Percentiles rank a stretch among this genome's conserved stretches.
Conservation (phyloP, 2,329 filamentous ascomycete genomes). For the Botrytis galanthina region DNA sequence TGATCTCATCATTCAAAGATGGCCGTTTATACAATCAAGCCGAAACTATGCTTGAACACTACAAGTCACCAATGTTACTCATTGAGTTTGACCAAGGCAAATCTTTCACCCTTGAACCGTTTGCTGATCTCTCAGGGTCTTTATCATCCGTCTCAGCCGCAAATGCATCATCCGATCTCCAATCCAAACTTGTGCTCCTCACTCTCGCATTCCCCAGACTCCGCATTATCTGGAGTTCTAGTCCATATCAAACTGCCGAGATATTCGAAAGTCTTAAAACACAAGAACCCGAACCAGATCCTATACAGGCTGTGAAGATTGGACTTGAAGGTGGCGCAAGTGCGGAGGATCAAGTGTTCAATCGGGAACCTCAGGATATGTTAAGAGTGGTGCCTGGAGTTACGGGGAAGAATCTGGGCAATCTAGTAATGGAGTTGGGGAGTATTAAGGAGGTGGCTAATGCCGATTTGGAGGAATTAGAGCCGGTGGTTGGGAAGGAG, state of each 20-base stretch:
- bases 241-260: constrained; percentile 93
- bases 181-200: constrained; percentile 87
- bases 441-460: constrained; percentile 83
- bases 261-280: constrained; percentile 95
- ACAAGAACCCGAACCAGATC: constrained; percentile 85
- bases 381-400: constrained; percentile 80
- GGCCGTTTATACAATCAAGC: constrained; percentile 89
- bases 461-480: constrained; percentile 71
- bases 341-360: constrained; percentile 71
- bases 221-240: constrained; percentile 89
- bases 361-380: constrained; percentile 87
- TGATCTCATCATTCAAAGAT: constrained; percentile 88
- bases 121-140: constrained; percentile 65
- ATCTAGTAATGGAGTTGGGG: constrained; percentile 68
- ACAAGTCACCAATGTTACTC: constrained; percentile 83
- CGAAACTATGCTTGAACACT: constrained; percentile 92
- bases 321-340: constrained; percentile 67
- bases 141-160: constrained; percentile 61
- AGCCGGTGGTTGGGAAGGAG: constrained; percentile 72
- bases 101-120: constrained; percentile 87
- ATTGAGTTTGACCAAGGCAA: constrained; percentile 99
- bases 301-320: constrained; percentile 77
- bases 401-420: constrained; percentile 72
- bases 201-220: constrained; percentile 88
- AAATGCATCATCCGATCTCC: constrained; percentile 69